Base-by-base conservation (phyloP, 768 basidiomycete genomes). In the Russula olivacea region DNA sequence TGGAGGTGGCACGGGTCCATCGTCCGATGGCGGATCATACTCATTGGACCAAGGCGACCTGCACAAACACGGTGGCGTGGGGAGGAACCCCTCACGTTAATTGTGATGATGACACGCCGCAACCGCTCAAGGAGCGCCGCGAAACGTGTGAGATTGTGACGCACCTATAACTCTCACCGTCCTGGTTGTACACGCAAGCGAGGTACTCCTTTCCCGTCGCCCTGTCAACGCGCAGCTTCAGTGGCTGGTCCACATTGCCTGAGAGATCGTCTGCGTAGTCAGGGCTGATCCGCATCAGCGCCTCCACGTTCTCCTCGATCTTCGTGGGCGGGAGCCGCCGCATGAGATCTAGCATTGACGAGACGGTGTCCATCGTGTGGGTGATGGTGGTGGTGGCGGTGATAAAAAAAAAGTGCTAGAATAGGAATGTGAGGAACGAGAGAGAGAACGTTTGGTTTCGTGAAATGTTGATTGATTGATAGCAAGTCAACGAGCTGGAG, bases 41-140 rank as follows among this genome's bases (percentile, higher is more conserved):
- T 91, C 88, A 73, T 98, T 99, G 25, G 95, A 94, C 95, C 96
- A 98, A 9, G 97, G 97, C 2, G 97, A 99, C 70, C 96, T 99
- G 64, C 23, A 19, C 15, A 17, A 25, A 34, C 11, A 51, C 14
- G 21, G 25, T 3, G 52, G 17, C 32, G 34, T 43, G 4, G 14
- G 9, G 40, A 14, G 48, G 14, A 25, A 19, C 6, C 15, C 49
- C 15, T n/a, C 28, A 51, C 50, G 25, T 47, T 47, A 47, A 47
- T 32, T 52, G 49, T 30, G 30, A 6, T 7, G 25, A 7, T 1
- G 28, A 28, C 9, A 32, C 50, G 50, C 45, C 48, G 15, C 23
- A 49, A 25, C 23, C 48, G 25, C 48, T 15, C 48, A 49, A 49
- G 32, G 19, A n/a, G 19, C 51, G 51, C 50, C 28, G 30, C 51